phyloP scores from a whole-genome alignment of 345 rosid genomes.

The Punica granatum region DNA sequence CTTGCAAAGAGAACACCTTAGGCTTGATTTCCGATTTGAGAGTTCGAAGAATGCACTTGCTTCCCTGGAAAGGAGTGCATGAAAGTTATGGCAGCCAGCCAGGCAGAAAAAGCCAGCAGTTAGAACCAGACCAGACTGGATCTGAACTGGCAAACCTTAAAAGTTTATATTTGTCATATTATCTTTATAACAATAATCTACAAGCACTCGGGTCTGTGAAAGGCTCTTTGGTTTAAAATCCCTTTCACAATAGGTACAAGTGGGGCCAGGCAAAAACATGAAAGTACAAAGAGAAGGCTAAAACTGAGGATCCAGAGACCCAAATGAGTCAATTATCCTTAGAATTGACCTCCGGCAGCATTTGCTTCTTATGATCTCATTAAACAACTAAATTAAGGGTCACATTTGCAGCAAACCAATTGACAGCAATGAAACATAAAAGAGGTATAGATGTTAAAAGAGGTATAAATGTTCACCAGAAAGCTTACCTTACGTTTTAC shows the following conservation, averaged over 20 bases:
- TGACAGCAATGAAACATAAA: neutral
- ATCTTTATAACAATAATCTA: neutral
- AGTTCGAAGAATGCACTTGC: conserved; percentile 48
- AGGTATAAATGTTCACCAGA: neutral
- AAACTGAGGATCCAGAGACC: no score
- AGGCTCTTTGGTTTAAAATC: neutral
- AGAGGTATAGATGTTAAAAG: neutral
- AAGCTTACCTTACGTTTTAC: conserved; percentile 62
- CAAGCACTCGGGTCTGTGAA: neutral
- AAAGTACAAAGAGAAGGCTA: no score
- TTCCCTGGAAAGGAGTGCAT: conserved; percentile 50
- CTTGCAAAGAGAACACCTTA: conserved; percentile 41
- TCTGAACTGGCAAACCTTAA: neutral
- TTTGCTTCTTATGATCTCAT: neutral
- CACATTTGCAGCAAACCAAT: neutral
- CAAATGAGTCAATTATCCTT: no score
- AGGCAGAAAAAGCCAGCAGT: conserved; percentile 11
- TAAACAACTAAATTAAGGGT: neutral
- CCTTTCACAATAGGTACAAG: neutral
- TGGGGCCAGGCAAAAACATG: no score
- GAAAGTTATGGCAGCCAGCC: conserved; percentile 28
- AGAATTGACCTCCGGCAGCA: no score
- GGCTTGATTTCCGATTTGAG: conserved; percentile 37
- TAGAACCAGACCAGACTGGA: conserved; percentile 3
- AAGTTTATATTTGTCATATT: neutral